Evolutionary conservation across 164 flowering plant genomes (phyloP), one percentile per base, ranked within the genome.

Genomic region (Aristolochia californica): DNA sequence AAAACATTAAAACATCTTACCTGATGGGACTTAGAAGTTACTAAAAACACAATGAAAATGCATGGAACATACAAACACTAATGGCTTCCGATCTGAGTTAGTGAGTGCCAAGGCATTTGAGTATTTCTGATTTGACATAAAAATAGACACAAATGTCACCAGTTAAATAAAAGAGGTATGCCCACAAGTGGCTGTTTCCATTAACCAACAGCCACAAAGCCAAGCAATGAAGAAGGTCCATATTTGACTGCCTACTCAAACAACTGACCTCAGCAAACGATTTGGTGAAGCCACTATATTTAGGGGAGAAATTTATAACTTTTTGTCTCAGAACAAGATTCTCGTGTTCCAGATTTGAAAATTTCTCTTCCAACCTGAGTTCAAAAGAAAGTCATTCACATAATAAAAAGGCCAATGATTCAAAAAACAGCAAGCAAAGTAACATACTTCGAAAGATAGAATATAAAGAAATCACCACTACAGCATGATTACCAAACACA

Each of bases 251-350:
- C 16, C 17, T 16, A 47, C 5, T 9, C 22, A 47, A 14, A 47
- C 20, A n/a, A 65, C 69, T 67, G 69, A 89, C 97, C 57, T 90
- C 96, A 3, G 78, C 54, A 47, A 76, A 66, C 28, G 84, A 43
- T 70, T 76, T 85, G 55, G 63, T 64, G 65, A 75, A 66, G 55
- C 81, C 81, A 57, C 80, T 68, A 48, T 77, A 77, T 45, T 58
- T 80, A 10, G 93, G 88, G 60, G 96, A 68, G 28, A 64, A 49
- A 63, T 65, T 78, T 59, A 90, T 61, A 51, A 93, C 72, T 64
- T 84, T 85, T 67, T 84, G 97, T 22, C 96, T 75, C 30, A 94
- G 73, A 25, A 90, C 79, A 69, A 71, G 97, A 78, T 88, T 94
- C 70, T 90, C 99, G 58, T 81, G 73, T 67, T 94, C 91, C 30